Evolutionary conservation across 2,329 filamentous ascomycete species (phyloP).

Genomic region (Dactylonectria estremocensis): DNA sequence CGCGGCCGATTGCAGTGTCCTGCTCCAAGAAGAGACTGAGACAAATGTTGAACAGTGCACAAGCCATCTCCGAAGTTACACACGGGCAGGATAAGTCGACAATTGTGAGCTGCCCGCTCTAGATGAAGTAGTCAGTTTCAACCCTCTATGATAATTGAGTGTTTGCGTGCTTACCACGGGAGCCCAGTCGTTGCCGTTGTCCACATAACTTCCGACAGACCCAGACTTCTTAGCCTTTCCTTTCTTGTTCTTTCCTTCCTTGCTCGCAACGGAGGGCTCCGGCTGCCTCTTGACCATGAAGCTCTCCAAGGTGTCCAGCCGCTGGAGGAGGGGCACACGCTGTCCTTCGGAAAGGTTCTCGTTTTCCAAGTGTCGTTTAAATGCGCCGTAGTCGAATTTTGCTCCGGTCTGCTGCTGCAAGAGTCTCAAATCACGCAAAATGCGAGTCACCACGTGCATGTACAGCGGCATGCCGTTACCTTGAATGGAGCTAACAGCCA

Average conservation of each 20-base stretch:
- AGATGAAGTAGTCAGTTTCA: conserved; percentile 1
- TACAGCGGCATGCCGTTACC: conserved; percentile 68
- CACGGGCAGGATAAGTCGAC: conserved; percentile 83
- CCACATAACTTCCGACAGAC: not conserved
- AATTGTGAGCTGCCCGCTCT: conserved; percentile 56
- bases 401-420: conserved; percentile 55
- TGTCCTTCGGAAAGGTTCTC: conserved; percentile 66
- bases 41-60: conserved; percentile 80
- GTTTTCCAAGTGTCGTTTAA: conserved; percentile 53
- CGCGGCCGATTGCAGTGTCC: conserved; percentile 61
- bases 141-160: not conserved
- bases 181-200: conserved; percentile 36
- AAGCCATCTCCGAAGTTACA: conserved; percentile 76
- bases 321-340: conserved; percentile 62
- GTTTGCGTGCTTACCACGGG: conserved; percentile 35
- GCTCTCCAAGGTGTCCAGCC: conserved; percentile 66
- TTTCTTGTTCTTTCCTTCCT: not conserved
- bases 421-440: conserved; percentile 70
- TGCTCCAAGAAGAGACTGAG: conserved; percentile 76
- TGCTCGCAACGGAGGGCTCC: not conserved
- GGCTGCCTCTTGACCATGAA: conserved; percentile 51
- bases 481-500: conserved; percentile 63
- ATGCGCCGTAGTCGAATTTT: conserved; percentile 66
- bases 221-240: not conserved
- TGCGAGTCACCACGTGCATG: conserved; percentile 67